phyloP scores from a whole-genome alignment of 2,329 filamentous ascomycete genomes.

The Metarhizium anisopliae region DNA sequence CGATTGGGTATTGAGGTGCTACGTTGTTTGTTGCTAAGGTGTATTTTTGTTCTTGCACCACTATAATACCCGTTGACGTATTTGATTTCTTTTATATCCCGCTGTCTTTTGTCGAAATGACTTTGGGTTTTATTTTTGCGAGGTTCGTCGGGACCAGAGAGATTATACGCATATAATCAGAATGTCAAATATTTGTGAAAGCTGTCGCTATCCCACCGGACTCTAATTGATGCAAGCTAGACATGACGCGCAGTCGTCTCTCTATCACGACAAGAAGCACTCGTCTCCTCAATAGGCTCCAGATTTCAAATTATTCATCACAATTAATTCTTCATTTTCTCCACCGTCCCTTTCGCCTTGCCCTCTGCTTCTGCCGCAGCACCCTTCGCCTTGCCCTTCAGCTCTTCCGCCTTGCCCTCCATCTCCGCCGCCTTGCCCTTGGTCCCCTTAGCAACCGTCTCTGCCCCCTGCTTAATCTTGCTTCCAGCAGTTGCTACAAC shows the following conservation, averaged over 20 bases:
- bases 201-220: neutral
- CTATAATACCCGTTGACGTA: neutral
- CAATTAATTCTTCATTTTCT: constrained; percentile 16
- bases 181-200: neutral
- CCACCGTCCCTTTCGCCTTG: constrained; percentile 31
- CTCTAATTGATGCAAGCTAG: neutral
- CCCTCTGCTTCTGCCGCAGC: constrained; percentile 27
- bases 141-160: too few relatives aligned
- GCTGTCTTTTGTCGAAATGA: too few relatives aligned
- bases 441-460: constrained; percentile 23
- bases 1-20: too few relatives aligned
- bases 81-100: too few relatives aligned
- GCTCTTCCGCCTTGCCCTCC: constrained; percentile 21
- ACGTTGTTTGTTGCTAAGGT: neutral
- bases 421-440: constrained; percentile 27
- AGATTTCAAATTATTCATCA: neutral
- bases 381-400: constrained; percentile 29
- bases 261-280: neutral
- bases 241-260: neutral
- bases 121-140: too few relatives aligned
- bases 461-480: constrained; percentile 36
- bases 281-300: neutral
- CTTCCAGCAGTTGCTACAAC: constrained; percentile 27
- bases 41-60: neutral
- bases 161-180: neutral